Evolutionary conservation across 495 filamentous ascomycete species (phyloP).

Genomic region (Lepraria neglecta): DNA sequence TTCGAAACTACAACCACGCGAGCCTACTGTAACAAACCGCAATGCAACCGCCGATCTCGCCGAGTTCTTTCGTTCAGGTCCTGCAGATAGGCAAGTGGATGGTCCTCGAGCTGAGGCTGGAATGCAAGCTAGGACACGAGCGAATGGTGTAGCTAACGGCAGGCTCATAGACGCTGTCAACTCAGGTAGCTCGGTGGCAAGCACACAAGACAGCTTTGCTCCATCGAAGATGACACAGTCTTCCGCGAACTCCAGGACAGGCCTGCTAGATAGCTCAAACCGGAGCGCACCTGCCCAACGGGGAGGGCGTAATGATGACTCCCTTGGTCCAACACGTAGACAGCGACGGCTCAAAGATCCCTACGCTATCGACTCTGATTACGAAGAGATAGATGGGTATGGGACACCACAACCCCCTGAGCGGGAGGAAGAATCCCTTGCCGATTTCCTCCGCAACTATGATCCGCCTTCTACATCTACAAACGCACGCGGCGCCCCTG

Average conservation of each 20-base stretch:
- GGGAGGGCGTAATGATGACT: slow-evolving; percentile 24
- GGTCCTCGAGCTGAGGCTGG: slow-evolving; percentile 53
- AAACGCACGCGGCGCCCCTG: slow-evolving; percentile 38
- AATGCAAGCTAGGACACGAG: slow-evolving; percentile 71
- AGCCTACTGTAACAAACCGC: slow-evolving; percentile 53
- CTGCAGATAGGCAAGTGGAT: slow-evolving; percentile 46
- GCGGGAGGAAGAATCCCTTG: slow-evolving; percentile 61
- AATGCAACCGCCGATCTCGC: slow-evolving; percentile 78
- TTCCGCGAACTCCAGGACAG: slow-evolving; percentile 54
- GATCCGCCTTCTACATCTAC: slow-evolving; percentile 59
- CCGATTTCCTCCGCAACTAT: slow-evolving; percentile 83
- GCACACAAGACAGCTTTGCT: slow-evolving; percentile 41
- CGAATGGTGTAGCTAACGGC: slow-evolving; percentile 54
- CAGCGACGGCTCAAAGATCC: slow-evolving; percentile 77
- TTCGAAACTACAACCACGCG: slow-evolving; percentile 61
- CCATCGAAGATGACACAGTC: slow-evolving; percentile 43
- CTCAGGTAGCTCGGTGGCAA: slow-evolving; percentile 37
- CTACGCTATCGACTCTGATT: slow-evolving; percentile 82
- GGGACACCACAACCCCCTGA: slow-evolving; percentile 28
- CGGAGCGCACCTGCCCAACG: slow-evolving; percentile 1
- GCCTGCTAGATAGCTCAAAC: slow-evolving; percentile 43
- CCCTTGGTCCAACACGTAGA: slow-evolving; percentile 48
- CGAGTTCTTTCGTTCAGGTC: slow-evolving; percentile 86
- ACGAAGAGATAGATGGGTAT: slow-evolving; percentile 54
- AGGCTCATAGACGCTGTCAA: slow-evolving; percentile 26